Evolutionary conservation across 345 rosid genomes (phyloP), one percentile per base, ranked within the genome.

Genomic region (Gossypium thurberi): DNA sequence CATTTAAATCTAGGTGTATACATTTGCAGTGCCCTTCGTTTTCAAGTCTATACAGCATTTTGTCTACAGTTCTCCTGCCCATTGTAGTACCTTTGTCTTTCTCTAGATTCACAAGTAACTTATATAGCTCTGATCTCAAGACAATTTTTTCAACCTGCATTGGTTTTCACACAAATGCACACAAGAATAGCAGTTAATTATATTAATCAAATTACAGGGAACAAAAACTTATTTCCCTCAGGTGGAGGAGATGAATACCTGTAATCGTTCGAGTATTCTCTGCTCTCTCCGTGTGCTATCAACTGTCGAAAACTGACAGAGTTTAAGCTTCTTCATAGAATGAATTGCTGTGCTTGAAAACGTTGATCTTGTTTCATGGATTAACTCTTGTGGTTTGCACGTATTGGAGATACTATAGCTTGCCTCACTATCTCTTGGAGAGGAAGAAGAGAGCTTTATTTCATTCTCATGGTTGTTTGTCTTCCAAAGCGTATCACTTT

Each of bases 61-160:
- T 83, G 59, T 85, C 91, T 61, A 90, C 78, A 63, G 92, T 85
- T 88, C 81, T 91, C 81, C 92, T 87, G 80, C 87, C 97, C 82
- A 88, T 83, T 66, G 78, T 81, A 59, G 92, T 80, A 77, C 82
- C 43, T 78, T 87, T 88, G 74, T 90, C 92, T 77, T 84, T 87
- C 83, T 91, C 98, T 77, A 86, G 81, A 84, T 78, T 88, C 70
- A 84, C 73, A 51, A 93, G 94, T 90, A 92, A 87, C 79, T 76
- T 85, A 73, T 83, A 88, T 50, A 93, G 89, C 82, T 91, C 96
- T 14, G 81, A 77, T 87, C 83, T 88, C 82, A 93, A 77, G 79
- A 93, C 80, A 76, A 87, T 83, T 76, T 88, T 89, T 65, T 93
- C 88, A 52, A 83, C 89, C 97, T 93, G 81, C 76, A 79, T 5